Conservation (phyloP, 208 protist genomes). For the Acanthamoeba lenticulata region DNA sequence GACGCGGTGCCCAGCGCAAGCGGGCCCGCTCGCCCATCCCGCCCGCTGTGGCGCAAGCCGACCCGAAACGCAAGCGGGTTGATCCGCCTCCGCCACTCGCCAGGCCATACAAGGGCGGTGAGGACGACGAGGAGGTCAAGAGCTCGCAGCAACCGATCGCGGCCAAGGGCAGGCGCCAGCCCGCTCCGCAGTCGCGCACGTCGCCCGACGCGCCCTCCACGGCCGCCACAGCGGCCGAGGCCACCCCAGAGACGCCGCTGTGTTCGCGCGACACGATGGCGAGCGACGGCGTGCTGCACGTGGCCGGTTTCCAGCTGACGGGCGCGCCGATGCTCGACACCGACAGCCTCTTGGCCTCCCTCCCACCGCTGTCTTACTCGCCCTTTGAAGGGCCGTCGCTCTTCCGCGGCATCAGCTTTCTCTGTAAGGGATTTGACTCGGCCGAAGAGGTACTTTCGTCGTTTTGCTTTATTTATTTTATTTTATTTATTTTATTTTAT, state of each 20-base stretch:
- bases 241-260: neutral
- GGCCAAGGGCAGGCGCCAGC: neutral
- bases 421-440: conserved; percentile 42
- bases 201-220: no score
- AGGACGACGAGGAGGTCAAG: neutral
- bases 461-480: no score
- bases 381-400: neutral
- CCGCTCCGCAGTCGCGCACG: no score
- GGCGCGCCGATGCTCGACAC: neutral
- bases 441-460: conserved; percentile 38
- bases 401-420: conserved; percentile 25
- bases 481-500: no score
- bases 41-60: neutral
- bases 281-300: conserved; percentile 11
- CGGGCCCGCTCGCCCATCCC: neutral
- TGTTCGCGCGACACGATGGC: conserved; percentile 51
- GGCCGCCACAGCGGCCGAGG: no score
- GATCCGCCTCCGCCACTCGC: neutral
- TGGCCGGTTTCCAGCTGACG: neutral
- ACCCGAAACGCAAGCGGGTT: neutral
- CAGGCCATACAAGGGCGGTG: neutral
- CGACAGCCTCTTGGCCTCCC: neutral
- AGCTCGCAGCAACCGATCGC: neutral
- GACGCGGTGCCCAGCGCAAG: neutral
- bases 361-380: conserved; percentile 31